Evolutionary conservation across 345 rosid species (phyloP).

Genomic region (Syzygium oleosum): DNA sequence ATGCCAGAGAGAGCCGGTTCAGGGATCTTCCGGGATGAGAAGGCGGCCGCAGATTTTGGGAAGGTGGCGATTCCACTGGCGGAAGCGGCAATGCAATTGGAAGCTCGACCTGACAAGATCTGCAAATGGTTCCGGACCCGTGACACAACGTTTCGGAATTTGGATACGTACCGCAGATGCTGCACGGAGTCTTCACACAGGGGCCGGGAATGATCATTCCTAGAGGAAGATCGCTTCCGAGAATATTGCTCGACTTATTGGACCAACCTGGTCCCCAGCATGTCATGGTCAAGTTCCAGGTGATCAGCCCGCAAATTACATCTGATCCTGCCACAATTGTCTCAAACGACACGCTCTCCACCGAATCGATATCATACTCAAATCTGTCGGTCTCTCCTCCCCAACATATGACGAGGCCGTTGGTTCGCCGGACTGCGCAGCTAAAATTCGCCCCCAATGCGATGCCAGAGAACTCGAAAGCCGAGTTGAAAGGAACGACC

Average conservation of each 20-base stretch:
- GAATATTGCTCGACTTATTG: not conserved
- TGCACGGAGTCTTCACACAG: slow-evolving; percentile 36
- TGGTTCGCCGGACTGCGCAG: slow-evolving; percentile 29
- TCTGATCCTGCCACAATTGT: slow-evolving; percentile 35
- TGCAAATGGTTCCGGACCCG: slow-evolving; percentile 48
- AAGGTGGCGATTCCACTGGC: slow-evolving; percentile 8
- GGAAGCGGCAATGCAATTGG: slow-evolving; percentile 39
- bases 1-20: slow-evolving; percentile 22
- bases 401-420: slow-evolving; percentile 46
- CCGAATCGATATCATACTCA: not conserved
- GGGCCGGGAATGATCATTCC: slow-evolving; percentile 47
- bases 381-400: slow-evolving; percentile 19
- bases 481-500: slow-evolving; percentile 27
- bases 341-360: slow-evolving; percentile 27
- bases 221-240: slow-evolving; percentile 8
- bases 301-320: slow-evolving; percentile 42
- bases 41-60: slow-evolving; percentile 1
- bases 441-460: slow-evolving; percentile 34
- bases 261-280: slow-evolving; percentile 55
- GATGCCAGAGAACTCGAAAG: slow-evolving; percentile 32
- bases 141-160: slow-evolving; percentile 34
- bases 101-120: slow-evolving; percentile 30
- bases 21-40: not conserved
- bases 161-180: slow-evolving; percentile 31
- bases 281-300: slow-evolving; percentile 28